phyloP scores from a whole-genome alignment of 768 basidiomycete species.

The Hypholoma fasciculare region DNA sequence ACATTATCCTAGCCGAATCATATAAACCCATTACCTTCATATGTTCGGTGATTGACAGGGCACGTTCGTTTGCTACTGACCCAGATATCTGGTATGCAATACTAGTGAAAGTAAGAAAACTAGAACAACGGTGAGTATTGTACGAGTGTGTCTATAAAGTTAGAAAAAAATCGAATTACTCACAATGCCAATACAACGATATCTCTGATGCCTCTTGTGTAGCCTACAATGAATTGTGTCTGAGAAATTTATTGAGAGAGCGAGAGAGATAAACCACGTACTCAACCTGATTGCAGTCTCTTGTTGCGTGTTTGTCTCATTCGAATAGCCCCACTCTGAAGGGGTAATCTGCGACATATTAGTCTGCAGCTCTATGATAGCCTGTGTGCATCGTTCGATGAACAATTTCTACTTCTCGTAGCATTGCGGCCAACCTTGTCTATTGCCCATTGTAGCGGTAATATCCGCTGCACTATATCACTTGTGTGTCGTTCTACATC shows the following conservation, averaged over 20 bases:
- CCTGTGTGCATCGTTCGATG: slow-evolving; percentile 38
- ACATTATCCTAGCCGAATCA: slow-evolving; percentile 57
- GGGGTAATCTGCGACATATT: slow-evolving; percentile 47
- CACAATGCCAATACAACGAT: slow-evolving; percentile 14
- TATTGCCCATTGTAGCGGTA: slow-evolving; percentile 78
- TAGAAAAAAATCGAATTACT: neutral
- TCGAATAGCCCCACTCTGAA: slow-evolving; percentile 33
- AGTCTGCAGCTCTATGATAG: slow-evolving; percentile 69
- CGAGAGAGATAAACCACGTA: neutral
- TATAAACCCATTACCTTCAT: slow-evolving; percentile 80
- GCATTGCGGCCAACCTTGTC: slow-evolving; percentile 50
- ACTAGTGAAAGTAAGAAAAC: slow-evolving; percentile 16
- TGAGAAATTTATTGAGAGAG: neutral
- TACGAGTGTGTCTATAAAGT: neutral
- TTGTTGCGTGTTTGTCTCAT: slow-evolving; percentile 6
- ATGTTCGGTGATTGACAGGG: slow-evolving; percentile 62
- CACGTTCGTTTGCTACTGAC: slow-evolving; percentile 46
- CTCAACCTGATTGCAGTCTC: slow-evolving; percentile 2
- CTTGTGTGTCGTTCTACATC: slow-evolving; percentile 65
- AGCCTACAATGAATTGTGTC: slow-evolving; percentile 9
- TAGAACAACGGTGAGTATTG: neutral
- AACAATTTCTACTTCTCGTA: slow-evolving; percentile 8
- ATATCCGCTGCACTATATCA: slow-evolving; percentile 63
- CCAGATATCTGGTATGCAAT: slow-evolving; percentile 19
- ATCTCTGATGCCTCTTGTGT: slow-evolving; percentile 12